Evolutionary conservation across 1,284 basidiomycete species (phyloP).

Genomic region (Paramarasmius palmivorus): DNA sequence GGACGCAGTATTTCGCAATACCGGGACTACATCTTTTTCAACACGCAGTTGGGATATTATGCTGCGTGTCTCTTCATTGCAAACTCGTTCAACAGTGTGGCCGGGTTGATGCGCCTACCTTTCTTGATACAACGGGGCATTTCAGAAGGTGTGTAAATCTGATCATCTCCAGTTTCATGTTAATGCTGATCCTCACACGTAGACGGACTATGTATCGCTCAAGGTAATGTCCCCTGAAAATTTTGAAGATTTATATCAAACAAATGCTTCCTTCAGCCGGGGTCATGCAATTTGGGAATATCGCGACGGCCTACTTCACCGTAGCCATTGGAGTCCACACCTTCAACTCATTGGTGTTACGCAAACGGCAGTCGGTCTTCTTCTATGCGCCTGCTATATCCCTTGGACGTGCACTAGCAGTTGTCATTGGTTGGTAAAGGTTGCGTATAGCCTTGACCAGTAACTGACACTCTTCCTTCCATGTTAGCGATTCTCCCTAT

Average conservation of each 20-base stretch:
- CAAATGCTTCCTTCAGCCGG: conserved; percentile 46
- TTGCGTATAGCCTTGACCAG: conserved; percentile 4
- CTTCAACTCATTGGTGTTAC: conserved; percentile 63
- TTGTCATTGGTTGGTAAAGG: conserved; percentile 44
- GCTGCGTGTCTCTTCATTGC: conserved; percentile 59
- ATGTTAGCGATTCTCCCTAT: conserved; percentile 42
- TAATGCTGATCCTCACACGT: conserved; percentile 4
- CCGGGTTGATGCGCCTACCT: conserved; percentile 50
- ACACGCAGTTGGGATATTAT: conserved; percentile 69
- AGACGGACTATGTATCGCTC: conserved; percentile 48
- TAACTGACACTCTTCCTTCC: conserved; percentile 2
- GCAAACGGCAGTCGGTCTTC: conserved; percentile 49
- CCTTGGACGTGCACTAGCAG: conserved; percentile 55
- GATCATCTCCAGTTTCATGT: neutral
- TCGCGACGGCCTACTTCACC: conserved; percentile 64
- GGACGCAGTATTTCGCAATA: conserved; percentile 26
- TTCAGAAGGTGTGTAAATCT: conserved; percentile 43
- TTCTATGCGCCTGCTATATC: conserved; percentile 42
- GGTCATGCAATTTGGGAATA: conserved; percentile 63
- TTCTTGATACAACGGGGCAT: conserved; percentile 49
- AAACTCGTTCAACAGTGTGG: conserved; percentile 52
- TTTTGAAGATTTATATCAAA: too few relatives aligned
- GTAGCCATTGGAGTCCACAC: conserved; percentile 67
- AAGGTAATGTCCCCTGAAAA: conserved; percentile 55
- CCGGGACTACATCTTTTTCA: conserved; percentile 62